A percentile compares a stretch with the other conserved stretches of the same genome.
Conservation (phyloP, 1,284 basidiomycete genomes). For the Anthracocystis panici-leucophaei region DNA sequence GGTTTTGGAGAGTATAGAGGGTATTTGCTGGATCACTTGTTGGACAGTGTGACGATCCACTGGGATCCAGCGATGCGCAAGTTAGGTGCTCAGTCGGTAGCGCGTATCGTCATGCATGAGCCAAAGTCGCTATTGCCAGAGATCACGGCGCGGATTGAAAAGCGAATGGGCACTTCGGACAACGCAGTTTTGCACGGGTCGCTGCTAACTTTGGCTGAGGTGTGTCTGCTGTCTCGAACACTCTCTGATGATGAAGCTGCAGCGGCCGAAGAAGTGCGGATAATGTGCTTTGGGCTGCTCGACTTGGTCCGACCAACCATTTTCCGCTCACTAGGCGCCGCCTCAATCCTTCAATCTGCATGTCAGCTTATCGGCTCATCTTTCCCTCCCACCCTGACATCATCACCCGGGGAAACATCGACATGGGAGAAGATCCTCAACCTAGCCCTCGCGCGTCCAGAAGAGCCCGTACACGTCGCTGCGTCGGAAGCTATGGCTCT, state of each 20-base stretch:
- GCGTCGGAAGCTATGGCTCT: conserved; percentile 77
- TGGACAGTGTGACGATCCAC: conserved; percentile 82
- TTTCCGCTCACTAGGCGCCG: conserved; percentile 79
- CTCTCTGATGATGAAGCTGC: conserved; percentile 69
- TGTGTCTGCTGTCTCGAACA: conserved; percentile 73
- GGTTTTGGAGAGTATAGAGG: conserved; percentile 82
- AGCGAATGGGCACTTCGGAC: conserved; percentile 71
- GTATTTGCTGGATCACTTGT: conserved; percentile 80
- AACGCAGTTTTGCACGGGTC: conserved; percentile 82
- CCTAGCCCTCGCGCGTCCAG: conserved; percentile 79
- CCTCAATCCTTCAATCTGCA: conserved; percentile 79
- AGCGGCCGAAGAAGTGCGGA: conserved; percentile 6
- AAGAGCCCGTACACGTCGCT: conserved; percentile 78
- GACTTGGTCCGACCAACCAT: conserved; percentile 74
- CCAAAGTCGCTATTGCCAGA: conserved; percentile 74
- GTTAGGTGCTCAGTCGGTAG: conserved; percentile 82
- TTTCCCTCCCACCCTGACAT: conserved; percentile 1
- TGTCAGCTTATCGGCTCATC: conserved; percentile 78
- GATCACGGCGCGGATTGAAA: conserved; percentile 67
- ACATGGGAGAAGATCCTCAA: conserved; percentile 74
- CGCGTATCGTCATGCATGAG: conserved; percentile 77
- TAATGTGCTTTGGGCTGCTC: conserved; percentile 73
- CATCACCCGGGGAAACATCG: conserved; percentile 17
- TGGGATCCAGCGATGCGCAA: conserved; percentile 88
- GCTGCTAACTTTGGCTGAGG: conserved; percentile 79